Base-by-base conservation (phyloP, 768 basidiomycete genomes). In the Amanita rimosa region DNA sequence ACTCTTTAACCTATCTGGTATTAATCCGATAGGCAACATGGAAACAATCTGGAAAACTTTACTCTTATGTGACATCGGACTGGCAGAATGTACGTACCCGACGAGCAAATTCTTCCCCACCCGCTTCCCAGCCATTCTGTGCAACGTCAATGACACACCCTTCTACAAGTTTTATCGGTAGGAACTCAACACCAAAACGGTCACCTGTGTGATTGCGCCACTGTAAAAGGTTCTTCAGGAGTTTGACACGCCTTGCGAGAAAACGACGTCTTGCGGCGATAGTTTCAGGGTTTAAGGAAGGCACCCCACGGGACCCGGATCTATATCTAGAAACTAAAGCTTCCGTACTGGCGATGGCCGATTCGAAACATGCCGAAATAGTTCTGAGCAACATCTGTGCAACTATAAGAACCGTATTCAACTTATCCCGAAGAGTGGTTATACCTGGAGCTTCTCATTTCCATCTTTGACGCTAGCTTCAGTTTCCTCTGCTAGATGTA, bases 51-150 rank as follows among this genome's bases (percentile, higher is more conserved):
- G 26, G 5, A 26, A 22, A 26, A 44, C 44, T 22, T 50, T 16
- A 35, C 8, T 37, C 21, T 36, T 14, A 22, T 35, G 7, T 6
- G 14, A 37, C 14, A 38, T 7, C 34, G 5, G 13, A 27, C 51
- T 19, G 29, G 38, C 27, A 21, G 19, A 41, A 34, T 46, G 44
- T 35, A 60, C 67, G 54, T 52, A 88, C 88, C 75, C 76, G 78
- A 24, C 64, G 68, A 49, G 76, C 67, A 51, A 76, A 64, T 34
- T 78, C 78, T 61, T 83, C 74, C 2, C 90, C 90, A 9, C 93
- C 91, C 33, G 88, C 84, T 37, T 90, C 88, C 93, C 92, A 96
- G 7, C 85, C 85, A 49, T 72, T 74, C 52, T 79, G 73, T 4
- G 90, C 82, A 26, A 87, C 69, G 4, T 75, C 78, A 44, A 84